phyloP scores from a whole-genome alignment of 2,329 filamentous ascomycete species.

The Monilinia polystroma region DNA sequence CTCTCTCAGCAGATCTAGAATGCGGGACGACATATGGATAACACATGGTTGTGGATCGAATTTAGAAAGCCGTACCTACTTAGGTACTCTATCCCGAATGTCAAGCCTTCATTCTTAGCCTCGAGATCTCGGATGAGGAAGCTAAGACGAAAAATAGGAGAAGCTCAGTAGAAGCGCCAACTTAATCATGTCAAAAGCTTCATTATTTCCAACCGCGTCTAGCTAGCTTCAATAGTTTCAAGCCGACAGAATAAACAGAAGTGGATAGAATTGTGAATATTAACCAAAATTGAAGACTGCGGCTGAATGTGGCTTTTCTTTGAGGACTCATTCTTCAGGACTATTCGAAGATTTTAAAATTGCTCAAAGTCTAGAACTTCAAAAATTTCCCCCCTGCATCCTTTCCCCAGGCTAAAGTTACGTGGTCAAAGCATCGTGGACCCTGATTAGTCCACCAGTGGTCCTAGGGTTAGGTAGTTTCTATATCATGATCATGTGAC shows the following conservation, averaged over 20 bases:
- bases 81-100: neutral
- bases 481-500: no score
- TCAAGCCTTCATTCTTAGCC: neutral
- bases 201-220: conserved; percentile 3
- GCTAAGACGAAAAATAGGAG: no score
- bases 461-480: no score
- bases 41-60: neutral
- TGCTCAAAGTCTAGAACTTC: neutral
- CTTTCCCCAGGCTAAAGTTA: no score
- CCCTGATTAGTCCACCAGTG: no score
- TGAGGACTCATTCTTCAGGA: neutral
- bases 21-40: neutral
- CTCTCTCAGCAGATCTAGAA: neutral
- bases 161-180: neutral
- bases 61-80: neutral
- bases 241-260: neutral
- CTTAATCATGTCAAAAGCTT: neutral
- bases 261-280: neutral
- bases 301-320: conserved; percentile 14
- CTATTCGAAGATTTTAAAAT: conserved; percentile 1
- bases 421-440: no score
- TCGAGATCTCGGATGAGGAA: neutral
- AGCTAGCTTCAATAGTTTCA: neutral
- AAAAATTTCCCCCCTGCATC: no score
- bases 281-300: neutral